Conservation (phyloP, 257 asterid species). For the Fraxinus excelsior region DNA sequence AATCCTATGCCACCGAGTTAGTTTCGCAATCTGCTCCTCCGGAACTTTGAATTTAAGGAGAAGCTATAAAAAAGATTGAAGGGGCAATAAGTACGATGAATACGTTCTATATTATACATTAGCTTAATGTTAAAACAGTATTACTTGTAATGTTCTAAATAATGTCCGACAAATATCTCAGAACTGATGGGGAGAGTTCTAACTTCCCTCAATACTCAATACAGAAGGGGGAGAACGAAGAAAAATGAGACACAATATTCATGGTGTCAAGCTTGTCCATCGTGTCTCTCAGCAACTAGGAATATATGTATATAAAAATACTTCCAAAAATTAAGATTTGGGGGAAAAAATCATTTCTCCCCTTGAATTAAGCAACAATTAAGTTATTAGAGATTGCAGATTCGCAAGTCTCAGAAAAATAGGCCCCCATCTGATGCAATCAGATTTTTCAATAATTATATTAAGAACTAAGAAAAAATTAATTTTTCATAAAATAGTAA, state of each 20-base stretch:
- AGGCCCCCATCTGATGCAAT: neutral
- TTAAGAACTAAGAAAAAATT: neutral
- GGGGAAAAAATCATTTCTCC: neutral
- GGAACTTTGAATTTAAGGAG: slow-evolving; percentile 93
- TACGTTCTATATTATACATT: neutral
- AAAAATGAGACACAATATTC: neutral
- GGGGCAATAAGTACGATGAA: slow-evolving; percentile 22
- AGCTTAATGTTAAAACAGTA: neutral
- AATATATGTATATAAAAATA: neutral
- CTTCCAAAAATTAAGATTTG: neutral
- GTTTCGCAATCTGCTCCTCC: slow-evolving; percentile 86
- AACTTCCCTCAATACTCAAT: neutral
- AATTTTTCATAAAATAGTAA: neutral
- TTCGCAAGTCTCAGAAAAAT: neutral
- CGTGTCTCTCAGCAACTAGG: neutral
- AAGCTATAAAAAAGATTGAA: slow-evolving; percentile 56
- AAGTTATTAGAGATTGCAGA: neutral
- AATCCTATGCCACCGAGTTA: slow-evolving; percentile 96
- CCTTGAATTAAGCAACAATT: neutral
- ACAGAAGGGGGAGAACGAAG: neutral
- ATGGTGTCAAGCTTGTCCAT: neutral
- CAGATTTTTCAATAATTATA: neutral
- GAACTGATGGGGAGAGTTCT: neutral
- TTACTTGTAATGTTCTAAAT: neutral
- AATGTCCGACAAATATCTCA: neutral